These are phyloP conservation scores for Spergularia azorica DNA, from an alignment of 179 eudicot species.

Conservation along the genomic window DNA sequence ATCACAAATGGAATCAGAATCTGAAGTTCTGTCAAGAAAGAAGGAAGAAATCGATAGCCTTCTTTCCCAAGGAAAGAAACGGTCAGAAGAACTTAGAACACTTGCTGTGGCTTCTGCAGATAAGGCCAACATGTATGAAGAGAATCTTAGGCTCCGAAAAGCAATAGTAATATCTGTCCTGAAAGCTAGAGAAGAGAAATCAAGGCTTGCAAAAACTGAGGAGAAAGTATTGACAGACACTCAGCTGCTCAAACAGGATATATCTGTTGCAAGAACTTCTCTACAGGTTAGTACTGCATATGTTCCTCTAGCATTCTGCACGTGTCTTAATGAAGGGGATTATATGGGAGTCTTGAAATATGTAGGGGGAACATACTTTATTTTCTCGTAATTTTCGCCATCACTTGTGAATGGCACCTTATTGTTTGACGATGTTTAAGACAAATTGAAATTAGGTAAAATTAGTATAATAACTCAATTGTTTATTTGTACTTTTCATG, in stretches of 20 bases:
- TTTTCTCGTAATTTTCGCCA: background rate
- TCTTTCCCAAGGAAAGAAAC: slow-evolving; percentile 45
- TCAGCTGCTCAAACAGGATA: slow-evolving; percentile 55
- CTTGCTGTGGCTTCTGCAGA: slow-evolving; percentile 52
- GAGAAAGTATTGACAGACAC: slow-evolving; percentile 57
- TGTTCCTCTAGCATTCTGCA: slow-evolving; percentile 7
- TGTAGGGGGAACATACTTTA: background rate
- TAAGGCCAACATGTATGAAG: slow-evolving; percentile 50
- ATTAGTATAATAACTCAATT: background rate
- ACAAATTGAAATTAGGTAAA: too few relatives aligned
- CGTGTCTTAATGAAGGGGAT: background rate
- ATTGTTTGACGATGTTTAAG: background rate
- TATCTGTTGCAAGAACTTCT: slow-evolving; percentile 64
- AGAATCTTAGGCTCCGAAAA: slow-evolving; percentile 54
- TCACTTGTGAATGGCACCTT: background rate
- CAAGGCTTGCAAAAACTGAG: slow-evolving; percentile 55
- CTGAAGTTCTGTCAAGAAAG: slow-evolving; percentile 46
- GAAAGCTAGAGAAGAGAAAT: slow-evolving; percentile 55
- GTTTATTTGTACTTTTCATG: background rate
- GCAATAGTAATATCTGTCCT: slow-evolving; percentile 44
- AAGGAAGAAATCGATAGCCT: slow-evolving; percentile 58
- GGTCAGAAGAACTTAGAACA: slow-evolving; percentile 46
- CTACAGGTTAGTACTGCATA: slow-evolving; percentile 53
- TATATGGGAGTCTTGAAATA: background rate
- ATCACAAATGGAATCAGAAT: slow-evolving; percentile 47